Base-by-base conservation (phyloP, 2,329 filamentous ascomycete genomes). In the Colletotrichum navitas region DNA sequence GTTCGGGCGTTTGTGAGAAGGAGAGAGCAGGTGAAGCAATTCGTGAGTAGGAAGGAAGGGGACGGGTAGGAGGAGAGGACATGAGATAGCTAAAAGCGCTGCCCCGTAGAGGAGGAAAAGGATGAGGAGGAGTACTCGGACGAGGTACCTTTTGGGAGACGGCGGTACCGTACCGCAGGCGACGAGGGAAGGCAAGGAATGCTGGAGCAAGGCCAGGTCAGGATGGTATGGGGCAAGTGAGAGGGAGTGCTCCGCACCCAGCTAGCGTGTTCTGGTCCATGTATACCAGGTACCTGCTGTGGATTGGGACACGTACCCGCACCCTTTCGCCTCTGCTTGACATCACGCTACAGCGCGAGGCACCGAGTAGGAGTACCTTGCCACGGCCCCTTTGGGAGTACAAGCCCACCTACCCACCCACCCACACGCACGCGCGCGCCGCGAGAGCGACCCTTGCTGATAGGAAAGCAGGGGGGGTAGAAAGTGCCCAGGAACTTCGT, bases 41-140 rank as follows among this genome's bases (percentile, higher is more conserved):
- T 49, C 49, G 45, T 54, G 60, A 11, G 59, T n/a, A 60, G 59
- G 66, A 69, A 65, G 54, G 66, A 32, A 72, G 51, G 69, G 54
- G 32, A 10, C 55, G 56, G 68, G 63, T 71, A 67, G 45, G 60
- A 60, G 66, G 55, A 67, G 68, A 71, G 64, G 56, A 63, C 59
- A 63, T 56, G 41, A 72, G 68, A 63, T 55, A 71, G 71, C 63
- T 59, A 73, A 66, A 66, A 66, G 67, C 62, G 56, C 62, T 58
- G 32, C 52, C 32, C 52, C 29, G 52, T 36, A 10, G 34, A 41
- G 34, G n/a, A 26, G 18, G 29, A 34, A 11, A n/a, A 41, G 34
- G 34, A 41, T 21, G 29, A 34, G 58, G 26, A 45, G 11, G 39
- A 47, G 41, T 62, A 51, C 59, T 49, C 29, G 59, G 47, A n/a